Evolutionary conservation across 2,329 filamentous ascomycete genomes (phyloP).

Genomic region (Paraconiothyrium sp.): DNA sequence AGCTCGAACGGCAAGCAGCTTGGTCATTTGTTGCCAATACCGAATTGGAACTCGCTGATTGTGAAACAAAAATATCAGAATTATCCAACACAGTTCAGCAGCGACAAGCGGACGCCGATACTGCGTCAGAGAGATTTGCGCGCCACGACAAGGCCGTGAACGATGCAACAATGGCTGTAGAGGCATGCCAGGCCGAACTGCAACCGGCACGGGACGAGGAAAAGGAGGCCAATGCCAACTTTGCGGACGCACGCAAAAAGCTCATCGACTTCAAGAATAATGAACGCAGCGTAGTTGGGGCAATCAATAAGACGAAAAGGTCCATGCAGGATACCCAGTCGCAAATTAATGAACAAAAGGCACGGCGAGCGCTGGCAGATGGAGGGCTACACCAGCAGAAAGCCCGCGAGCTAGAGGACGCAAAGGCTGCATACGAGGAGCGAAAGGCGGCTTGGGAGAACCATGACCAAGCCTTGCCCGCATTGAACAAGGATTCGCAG

Average conservation of each 20-base stretch:
- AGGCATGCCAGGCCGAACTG: conserved; percentile 48
- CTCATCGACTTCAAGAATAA: conserved; percentile 64
- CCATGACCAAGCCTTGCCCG: conserved; percentile 50
- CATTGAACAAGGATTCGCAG: conserved; percentile 49
- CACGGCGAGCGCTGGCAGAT: conserved; percentile 68
- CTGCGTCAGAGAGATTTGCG: conserved; percentile 54
- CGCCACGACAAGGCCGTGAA: conserved; percentile 53
- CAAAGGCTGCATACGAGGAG: conserved; percentile 60
- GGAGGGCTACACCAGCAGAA: conserved; percentile 75
- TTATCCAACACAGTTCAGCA: conserved; percentile 60
- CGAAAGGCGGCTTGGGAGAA: conserved; percentile 55
- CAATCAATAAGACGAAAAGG: conserved; percentile 63
- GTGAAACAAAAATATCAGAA: conserved; percentile 38
- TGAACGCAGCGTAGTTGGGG: conserved; percentile 71
- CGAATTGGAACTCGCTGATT: conserved; percentile 61
- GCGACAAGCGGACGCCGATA: conserved; percentile 56
- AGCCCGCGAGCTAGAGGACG: conserved; percentile 66
- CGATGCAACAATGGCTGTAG: conserved; percentile 46
- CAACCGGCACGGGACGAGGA: conserved; percentile 59
- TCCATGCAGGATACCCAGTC: conserved; percentile 53
- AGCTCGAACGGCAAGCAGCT: conserved; percentile 73
- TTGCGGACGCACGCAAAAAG: conserved; percentile 63
- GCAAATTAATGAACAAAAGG: conserved; percentile 65
- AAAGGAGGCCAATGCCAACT: conserved; percentile 61
- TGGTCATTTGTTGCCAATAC: conserved; percentile 87